Evolutionary conservation across 345 rosid species (phyloP).

Genomic region (Eucalyptus coolabah): DNA sequence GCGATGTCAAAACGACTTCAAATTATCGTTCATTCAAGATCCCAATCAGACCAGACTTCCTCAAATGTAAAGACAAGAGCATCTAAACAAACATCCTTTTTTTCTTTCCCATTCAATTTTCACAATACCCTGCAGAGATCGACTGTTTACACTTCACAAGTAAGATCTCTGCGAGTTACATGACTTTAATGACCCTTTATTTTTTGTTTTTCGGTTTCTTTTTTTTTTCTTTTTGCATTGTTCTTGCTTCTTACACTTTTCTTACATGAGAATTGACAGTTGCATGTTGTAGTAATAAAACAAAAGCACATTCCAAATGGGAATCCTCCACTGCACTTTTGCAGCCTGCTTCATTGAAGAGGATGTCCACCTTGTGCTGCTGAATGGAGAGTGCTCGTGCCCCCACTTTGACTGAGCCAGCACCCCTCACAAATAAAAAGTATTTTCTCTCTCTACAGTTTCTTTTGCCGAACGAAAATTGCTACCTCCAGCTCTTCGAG

Average conservation of each 20-base stretch:
- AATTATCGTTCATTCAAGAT: background rate
- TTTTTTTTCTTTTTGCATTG: background rate
- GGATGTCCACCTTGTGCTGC: conserved; percentile 13
- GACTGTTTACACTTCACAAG: conserved; percentile 36
- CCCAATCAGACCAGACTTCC: background rate
- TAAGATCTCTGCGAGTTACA: conserved; percentile 17
- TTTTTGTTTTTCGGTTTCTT: background rate
- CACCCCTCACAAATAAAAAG: background rate
- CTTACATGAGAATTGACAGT: background rate
- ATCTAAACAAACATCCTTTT: background rate
- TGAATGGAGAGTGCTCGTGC: conserved; percentile 36
- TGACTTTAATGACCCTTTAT: background rate
- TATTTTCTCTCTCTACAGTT: background rate
- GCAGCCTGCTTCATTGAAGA: conserved; percentile 28
- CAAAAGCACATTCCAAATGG: background rate
- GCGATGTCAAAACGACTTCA: background rate
- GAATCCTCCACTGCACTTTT: conserved; percentile 8
- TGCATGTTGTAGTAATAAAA: background rate
- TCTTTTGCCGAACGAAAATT: conserved; percentile 12
- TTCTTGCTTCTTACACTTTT: background rate
- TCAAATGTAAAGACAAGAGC: background rate
- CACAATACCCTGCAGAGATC: conserved; percentile 17
- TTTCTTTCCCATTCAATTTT: background rate
- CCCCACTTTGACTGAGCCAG: conserved; percentile 95
- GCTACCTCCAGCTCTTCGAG: conserved; percentile 60